Base-by-base conservation (phyloP, 73 alveolate genomes). In the Paramecium pentaurelia region DNA sequence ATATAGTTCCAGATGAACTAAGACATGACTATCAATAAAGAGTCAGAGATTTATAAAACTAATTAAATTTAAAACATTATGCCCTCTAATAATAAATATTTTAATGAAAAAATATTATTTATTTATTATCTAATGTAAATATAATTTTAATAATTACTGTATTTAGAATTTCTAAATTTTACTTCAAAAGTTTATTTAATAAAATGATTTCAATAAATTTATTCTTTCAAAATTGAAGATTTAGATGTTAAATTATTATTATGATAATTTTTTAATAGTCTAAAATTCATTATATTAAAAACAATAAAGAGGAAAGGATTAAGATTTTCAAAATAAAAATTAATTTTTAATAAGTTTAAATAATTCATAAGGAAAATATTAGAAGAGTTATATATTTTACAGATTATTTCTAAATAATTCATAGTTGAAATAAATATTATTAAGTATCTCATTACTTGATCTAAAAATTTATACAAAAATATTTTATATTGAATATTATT, bases 1-100 rank as follows among this genome's bases (percentile, higher is more conserved):
- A 75, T 4, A 42, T 75, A n/a, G 88, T 75, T n/a, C 88, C 88
- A 75, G 88, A 36, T 18, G 88, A 75, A 36, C 16, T 75, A 18
- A 75, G 54, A 36, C 37, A 45, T 10, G 88, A 75, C 30, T 75
- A 75, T 38, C 6, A 36, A 38, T 36, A n/a, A 22, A 36, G 47
- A 8, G 88, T 75, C 12, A 16, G 37, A 75, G 34, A 75, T 38
- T 38, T 38, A 38, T 9, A 75, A 9, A 38, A 75, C 12, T 38
- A 75, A 38, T 36, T 38, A 27, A 75, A 38, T 42, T 25, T 75
- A 75, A 75, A 75, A 36, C 88, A 75, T 75, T 75, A 75, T 42
- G 88, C 88, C 22, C 0, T 37, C 38, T 38, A 75, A 25, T 42
- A 75, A 37, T 75, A 75, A 75, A 30, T 68, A 32, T 68, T 68